Conservation (phyloP, 1,139 yeast genomes). For the Nadsonia commutata region DNA sequence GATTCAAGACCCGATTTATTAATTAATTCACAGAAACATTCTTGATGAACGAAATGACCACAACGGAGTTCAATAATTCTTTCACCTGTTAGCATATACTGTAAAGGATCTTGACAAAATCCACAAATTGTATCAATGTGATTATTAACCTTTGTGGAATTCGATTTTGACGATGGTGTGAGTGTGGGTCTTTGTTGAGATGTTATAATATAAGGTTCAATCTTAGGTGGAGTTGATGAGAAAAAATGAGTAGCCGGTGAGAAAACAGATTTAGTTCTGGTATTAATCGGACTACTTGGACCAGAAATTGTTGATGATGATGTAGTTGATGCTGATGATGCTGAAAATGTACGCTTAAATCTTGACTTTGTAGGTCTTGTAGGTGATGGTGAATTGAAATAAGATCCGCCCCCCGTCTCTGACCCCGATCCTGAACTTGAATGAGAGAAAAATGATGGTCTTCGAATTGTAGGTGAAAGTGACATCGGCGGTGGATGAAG, state of each 20-base stretch:
- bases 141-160: too few species aligned
- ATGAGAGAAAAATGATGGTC: too few species aligned
- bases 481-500: neutral
- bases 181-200: neutral
- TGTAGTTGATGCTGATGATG: too few species aligned
- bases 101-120: constrained; percentile 18
- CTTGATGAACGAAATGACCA: constrained; percentile 15
- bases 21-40: constrained; percentile 14
- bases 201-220: neutral
- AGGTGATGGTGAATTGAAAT: too few species aligned
- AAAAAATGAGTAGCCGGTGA: too few species aligned
- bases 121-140: constrained; percentile 16
- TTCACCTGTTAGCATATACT: constrained; percentile 14
- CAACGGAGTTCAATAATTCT: constrained; percentile 14
- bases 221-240: neutral
- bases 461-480: neutral
- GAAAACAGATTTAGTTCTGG: too few species aligned
- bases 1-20: constrained; percentile 3
- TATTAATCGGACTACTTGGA: too few species aligned
- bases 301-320: too few species aligned
- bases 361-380: too few species aligned
- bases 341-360: too few species aligned
- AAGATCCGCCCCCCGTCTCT: too few species aligned
- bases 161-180: neutral
- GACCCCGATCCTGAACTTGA: too few species aligned